Evolutionary conservation across 441 rosid genomes (phyloP), one percentile per base, ranked within the genome.

Genomic region (Bruguiera hainesii): DNA sequence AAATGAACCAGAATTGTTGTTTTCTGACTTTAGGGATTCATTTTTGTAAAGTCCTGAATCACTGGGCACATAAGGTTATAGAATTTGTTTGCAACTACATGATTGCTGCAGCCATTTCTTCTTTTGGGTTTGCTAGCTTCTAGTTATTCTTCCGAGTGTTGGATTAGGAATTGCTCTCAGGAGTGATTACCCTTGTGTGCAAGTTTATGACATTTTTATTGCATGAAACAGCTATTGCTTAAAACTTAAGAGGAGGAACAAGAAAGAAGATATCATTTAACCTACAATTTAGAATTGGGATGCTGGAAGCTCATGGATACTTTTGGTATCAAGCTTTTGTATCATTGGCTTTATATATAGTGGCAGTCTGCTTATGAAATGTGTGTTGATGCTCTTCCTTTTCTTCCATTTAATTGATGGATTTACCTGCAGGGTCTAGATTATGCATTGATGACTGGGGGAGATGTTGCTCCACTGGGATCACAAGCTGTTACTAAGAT

Each of bases 391-490:
- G 56, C 13, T 58, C 8, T 62, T 62, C 23, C n/a, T 72, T 48
- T 33, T 52, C n/a, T 64, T 23, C n/a, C 56, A 61, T 58, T 20
- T 42, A 10, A 76, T 64, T 66, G 61, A 39, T 35, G 64, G 39
- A 5, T 68, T 72, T 67, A 35, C 69, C 19, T 78, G 69, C 76
- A 91, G 98, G 99, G 99, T 62, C 81, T 95, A 73, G 99, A 91
- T 82, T 87, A 91, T 82, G 99, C 99, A 49, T 74, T 91, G 84
- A 95, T 95, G 98, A 95, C 96, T 2, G 99, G 97, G 29, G 99
- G 99, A 68, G 99, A 95, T 84, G 96, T 95, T 76, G 97, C 96
- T 71, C 99, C 99, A 7, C 82, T 95, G 70, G 99, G 98, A 71
- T 67, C 97, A 55, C 97, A 95, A 79, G 99, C 99, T 62, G 99